Evolutionary conservation across 345 rosid species (phyloP).

Genomic region (Gossypium australe): DNA sequence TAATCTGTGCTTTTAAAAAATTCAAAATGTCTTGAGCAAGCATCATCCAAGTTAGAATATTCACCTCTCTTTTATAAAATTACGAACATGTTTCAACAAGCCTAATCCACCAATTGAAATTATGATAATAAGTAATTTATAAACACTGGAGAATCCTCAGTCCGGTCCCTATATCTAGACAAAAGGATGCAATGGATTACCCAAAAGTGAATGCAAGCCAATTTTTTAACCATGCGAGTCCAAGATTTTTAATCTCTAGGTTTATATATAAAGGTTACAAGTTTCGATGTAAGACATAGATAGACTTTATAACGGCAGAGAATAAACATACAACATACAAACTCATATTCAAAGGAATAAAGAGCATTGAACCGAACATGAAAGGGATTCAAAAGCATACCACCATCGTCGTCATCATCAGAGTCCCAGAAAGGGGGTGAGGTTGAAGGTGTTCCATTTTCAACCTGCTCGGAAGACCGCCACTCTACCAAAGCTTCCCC

Average conservation of each 20-base stretch:
- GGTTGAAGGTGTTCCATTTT: conserved; percentile 80
- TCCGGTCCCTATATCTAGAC: neutral
- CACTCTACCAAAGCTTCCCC: conserved; percentile 85
- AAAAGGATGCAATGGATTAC: neutral
- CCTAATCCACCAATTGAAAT: neutral
- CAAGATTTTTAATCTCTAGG: neutral
- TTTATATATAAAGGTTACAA: neutral
- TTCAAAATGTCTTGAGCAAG: neutral
- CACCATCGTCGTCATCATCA: conserved; percentile 76
- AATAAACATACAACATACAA: neutral
- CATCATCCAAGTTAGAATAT: neutral
- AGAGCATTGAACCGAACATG: neutral
- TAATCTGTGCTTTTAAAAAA: neutral
- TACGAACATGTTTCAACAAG: neutral
- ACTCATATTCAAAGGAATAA: neutral
- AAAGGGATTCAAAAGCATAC: conserved; percentile 27
- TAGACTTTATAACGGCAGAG: neutral
- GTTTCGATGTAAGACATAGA: neutral
- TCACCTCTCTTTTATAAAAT: neutral
- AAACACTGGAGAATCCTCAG: neutral
- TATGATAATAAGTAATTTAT: neutral
- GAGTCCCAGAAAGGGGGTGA: conserved; percentile 92
- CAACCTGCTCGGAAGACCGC: conserved; percentile 94
- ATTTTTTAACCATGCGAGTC: neutral
- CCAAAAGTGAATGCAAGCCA: conserved; percentile 5